Evolutionary conservation across 2,329 filamentous ascomycete species (phyloP).

Genomic region (Elsinoe perseae): DNA sequence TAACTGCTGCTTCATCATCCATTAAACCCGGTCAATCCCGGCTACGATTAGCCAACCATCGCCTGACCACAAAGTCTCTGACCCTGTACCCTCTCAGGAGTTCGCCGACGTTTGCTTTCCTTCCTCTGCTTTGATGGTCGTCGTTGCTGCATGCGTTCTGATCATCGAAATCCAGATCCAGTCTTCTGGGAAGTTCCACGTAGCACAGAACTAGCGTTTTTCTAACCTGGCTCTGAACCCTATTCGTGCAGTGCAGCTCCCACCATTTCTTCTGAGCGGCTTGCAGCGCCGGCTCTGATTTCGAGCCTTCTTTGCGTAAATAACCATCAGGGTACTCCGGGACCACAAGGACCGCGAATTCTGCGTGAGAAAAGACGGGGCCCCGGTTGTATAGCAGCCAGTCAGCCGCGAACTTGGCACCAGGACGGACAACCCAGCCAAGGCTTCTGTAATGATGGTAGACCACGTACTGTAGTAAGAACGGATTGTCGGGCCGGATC

Average conservation of each 20-base stretch:
- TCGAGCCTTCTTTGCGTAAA: slow-evolving; percentile 49
- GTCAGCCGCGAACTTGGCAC: slow-evolving; percentile 91
- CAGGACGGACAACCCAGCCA: slow-evolving; percentile 87
- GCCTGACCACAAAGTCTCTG: slow-evolving; percentile 69
- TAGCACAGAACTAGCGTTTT: slow-evolving; percentile 88
- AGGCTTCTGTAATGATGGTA: slow-evolving; percentile 96
- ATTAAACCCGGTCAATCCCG: slow-evolving; percentile 39
- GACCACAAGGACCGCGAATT: slow-evolving; percentile 79
- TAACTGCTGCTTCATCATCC: not conserved
- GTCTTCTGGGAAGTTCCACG: slow-evolving; percentile 69
- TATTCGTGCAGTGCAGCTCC: slow-evolving; percentile 81
- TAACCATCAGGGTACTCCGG: slow-evolving; percentile 69
- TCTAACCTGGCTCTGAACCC: slow-evolving; percentile 79
- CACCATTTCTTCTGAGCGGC: slow-evolving; percentile 56
- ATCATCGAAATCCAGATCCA: slow-evolving; percentile 31
- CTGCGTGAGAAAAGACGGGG: slow-evolving; percentile 88
- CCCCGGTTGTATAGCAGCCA: slow-evolving; percentile 91
- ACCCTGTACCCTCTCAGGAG: slow-evolving; percentile 65
- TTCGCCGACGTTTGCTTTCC: slow-evolving; percentile 49
- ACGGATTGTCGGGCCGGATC: slow-evolving; percentile 68
- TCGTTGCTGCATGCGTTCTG: not conserved
- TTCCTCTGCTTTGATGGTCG: slow-evolving; percentile 20
- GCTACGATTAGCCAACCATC: slow-evolving; percentile 79
- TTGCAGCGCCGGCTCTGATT: slow-evolving; percentile 41
- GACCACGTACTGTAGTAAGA: slow-evolving; percentile 76